Evolutionary conservation across 495 filamentous ascomycete genomes (phyloP).

Genomic region (Friedmanniomyces endolithicus): DNA sequence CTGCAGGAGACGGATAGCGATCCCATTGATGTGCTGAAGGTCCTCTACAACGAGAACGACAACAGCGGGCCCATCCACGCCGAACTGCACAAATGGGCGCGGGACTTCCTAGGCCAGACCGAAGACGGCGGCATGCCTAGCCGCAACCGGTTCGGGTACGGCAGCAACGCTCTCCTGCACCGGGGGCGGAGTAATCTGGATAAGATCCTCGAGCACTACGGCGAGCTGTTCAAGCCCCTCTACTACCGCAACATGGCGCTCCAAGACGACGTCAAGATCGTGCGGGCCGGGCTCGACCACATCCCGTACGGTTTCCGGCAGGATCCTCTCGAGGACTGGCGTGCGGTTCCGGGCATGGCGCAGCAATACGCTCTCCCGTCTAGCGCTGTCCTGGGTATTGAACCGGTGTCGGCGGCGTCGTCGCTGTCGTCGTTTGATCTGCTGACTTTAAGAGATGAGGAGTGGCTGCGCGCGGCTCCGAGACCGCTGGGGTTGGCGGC

Average conservation of each 20-base stretch:
- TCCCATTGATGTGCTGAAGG: constrained; percentile 13
- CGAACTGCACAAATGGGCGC: constrained; percentile 13
- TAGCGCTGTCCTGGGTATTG: no score
- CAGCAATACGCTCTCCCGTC: no score
- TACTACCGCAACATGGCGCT: constrained; percentile 4
- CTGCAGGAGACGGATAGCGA: constrained; percentile 1
- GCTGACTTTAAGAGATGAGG: no score
- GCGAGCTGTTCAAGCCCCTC: neutral
- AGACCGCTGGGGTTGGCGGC: no score
- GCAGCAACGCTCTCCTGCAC: neutral
- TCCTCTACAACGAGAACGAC: constrained; percentile 15
- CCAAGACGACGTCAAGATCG: constrained; percentile 1
- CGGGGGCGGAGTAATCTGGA: neutral
- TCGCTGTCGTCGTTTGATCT: no score
- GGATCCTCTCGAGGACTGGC: neutral
- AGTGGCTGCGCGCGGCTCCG: no score
- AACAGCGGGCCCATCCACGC: constrained; percentile 5
- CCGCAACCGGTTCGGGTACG: neutral
- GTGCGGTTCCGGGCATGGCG: neutral
- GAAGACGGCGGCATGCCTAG: neutral
- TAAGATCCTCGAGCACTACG: neutral
- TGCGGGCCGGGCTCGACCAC: neutral
- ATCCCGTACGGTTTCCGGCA: neutral
- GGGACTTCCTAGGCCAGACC: constrained; percentile 5
- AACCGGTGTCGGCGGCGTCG: no score